Base-by-base conservation (phyloP, 2,329 filamentous ascomycete genomes). In the Aspergillus fumigatus region DNA sequence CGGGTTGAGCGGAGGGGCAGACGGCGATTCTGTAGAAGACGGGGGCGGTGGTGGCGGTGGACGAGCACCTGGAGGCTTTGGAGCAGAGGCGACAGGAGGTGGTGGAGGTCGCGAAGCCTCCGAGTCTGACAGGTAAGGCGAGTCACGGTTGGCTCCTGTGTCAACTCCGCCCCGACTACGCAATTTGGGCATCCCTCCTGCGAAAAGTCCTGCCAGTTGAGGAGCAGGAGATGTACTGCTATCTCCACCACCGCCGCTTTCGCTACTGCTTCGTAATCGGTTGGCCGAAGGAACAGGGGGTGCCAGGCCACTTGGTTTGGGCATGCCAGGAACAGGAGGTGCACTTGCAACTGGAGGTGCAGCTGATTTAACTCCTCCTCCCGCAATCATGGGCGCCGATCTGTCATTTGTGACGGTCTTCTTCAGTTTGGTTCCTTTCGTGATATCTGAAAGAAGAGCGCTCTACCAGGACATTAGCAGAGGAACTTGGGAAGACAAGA, bases 151-250 rank as follows among this genome's bases (percentile, higher is more conserved):
- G 62, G 88, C 88, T 71, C 87, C 89, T 1, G 89, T 93, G 73
- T 91, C 83, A 57, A 93, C 80, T 41, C 88, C 88, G 50, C 90
- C 92, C 55, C 91, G 89, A 78, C 95, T 97, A 73, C 90, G 89
- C 68, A 99, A 73, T 77, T 97, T 97, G 2, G 94, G 94, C 84
- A 97, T 97, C 40, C 93, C 94, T 38, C 91, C 92, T 1, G 90
- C 91, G 70, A 99, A 96, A 26, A 99, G 74, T 1, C 94, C 94
- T 29, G 80, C 93, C 10, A 97, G 75, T 71, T 97, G 93, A 10
- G 92, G 91, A 50, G 90, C 84, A 21, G 84, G 74, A 23, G 87
- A 83, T 41, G 70, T 69, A 59, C 80, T 76, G 60, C 77, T 75
- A 48, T 81, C 79, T 53, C 67, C 66, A 27, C 68, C 70, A 17